Evolutionary conservation across 495 filamentous ascomycete species (phyloP), one percentile per base, ranked within the genome.

Genomic region (Aspergillus coremiiformis): DNA sequence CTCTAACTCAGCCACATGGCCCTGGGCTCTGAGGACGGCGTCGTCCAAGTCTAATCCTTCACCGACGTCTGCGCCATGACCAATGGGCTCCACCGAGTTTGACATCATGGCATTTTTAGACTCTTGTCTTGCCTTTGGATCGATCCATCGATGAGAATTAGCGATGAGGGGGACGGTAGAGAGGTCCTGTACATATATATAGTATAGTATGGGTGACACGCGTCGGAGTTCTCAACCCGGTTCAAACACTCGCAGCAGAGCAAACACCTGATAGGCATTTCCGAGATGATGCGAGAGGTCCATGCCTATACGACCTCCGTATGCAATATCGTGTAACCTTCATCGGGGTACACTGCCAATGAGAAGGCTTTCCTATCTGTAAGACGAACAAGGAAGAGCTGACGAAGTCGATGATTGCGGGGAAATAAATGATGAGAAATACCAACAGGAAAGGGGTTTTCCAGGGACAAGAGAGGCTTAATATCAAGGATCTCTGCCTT

Each of bases 21-120:
- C 60, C 37, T 63, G 60, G 8, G 60, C 60, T 15, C 54, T 47
- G 6, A 63, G 51, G 3, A 53, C 27, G 5, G 57, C 52, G 35
- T 53, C 53, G 20, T 65, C 61, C 11, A 57, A 22, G 42, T 62
- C 42, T 1, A 43, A 22, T 1, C 42, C 33, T 33, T 51, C 26
- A 10, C 26, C 37, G 10, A 19, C 29, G 49, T 51, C 49, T 1
- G 9, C 35, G 9, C 19, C 17, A 2, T 20, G 35, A 3, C 5
- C 3, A 4, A 9, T 4, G 3, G 35, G 35, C 12, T 19, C 35
- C 2, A 9, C 5, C 5, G 35, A 39, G 14, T 39, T 10, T 20
- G n/a, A 7, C 35, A 39, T 39, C 2, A 10, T 27, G 4, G 4
- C 8, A 3, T 39, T 17, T 39, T 39, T 17, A 3, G n/a, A 6